Conservation (phyloP, 306 rosid species). For the Corylus avellana region DNA sequence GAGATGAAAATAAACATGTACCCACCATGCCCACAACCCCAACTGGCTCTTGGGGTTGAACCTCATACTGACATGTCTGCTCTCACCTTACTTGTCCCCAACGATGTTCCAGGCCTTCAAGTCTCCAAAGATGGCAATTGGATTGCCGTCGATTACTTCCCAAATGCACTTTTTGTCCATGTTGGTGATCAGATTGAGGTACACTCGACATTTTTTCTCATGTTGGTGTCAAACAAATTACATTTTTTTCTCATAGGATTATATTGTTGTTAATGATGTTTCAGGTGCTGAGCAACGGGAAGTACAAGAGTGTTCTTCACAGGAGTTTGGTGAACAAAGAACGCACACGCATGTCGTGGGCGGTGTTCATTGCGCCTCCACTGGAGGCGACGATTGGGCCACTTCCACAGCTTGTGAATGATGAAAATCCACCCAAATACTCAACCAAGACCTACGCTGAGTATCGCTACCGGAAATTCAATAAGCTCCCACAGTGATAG, state of each 20-base stretch:
- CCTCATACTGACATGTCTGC: constrained; percentile 82
- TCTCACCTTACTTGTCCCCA: constrained; percentile 55
- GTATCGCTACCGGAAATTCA: constrained; percentile 63
- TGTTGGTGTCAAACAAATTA: no score
- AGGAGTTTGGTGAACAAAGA: constrained; percentile 73
- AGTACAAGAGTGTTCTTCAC: constrained; percentile 60
- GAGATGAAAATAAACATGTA: constrained; percentile 83
- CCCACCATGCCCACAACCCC: constrained; percentile 75
- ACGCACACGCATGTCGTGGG: constrained; percentile 65
- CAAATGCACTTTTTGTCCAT: constrained; percentile 50
- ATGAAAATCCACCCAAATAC: constrained; percentile 48
- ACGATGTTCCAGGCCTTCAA: constrained; percentile 63
- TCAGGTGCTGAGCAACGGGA: constrained; percentile 68
- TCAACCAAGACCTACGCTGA: constrained; percentile 64
- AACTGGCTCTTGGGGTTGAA: constrained; percentile 70
- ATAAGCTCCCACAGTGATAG: constrained; percentile 52
- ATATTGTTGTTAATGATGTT: no score
- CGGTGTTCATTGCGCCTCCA: constrained; percentile 56
- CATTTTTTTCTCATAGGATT: no score
- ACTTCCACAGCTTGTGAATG: constrained; percentile 35
- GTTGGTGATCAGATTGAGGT: constrained; percentile 72
- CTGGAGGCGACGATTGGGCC: constrained; percentile 55
- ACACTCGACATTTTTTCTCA: not conserved
- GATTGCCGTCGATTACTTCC: constrained; percentile 51
- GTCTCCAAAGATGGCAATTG: constrained; percentile 49